Conservation (phyloP, 495 filamentous ascomycete genomes). For the Hyaloscypha bicolor region DNA sequence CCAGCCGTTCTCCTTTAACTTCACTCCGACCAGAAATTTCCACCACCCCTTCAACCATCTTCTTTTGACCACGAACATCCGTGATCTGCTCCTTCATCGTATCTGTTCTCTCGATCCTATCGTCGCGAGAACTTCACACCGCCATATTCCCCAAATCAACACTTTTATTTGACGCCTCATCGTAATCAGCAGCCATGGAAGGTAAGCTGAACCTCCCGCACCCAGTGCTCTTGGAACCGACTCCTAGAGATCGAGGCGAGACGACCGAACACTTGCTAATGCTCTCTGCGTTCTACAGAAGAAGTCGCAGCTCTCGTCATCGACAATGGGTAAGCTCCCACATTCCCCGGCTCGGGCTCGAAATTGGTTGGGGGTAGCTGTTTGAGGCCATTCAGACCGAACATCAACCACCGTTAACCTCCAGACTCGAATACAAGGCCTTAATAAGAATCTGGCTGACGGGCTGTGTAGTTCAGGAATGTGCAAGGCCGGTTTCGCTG, state of each 20-base stretch:
- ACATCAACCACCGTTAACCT: slow-evolving; percentile 10
- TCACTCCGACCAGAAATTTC: slow-evolving; percentile 27
- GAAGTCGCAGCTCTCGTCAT: slow-evolving; percentile 99
- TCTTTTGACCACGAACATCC: slow-evolving; percentile 30
- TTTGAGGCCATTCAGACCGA: slow-evolving; percentile 13
- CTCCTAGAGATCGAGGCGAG: background rate
- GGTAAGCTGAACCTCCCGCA: slow-evolving; percentile 57
- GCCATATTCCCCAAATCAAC: slow-evolving; percentile 33
- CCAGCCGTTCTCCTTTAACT: slow-evolving; percentile 24
- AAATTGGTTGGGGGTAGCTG: slow-evolving; percentile 29
- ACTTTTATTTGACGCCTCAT: slow-evolving; percentile 43
- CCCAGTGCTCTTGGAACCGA: slow-evolving; percentile 37
- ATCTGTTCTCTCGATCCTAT: slow-evolving; percentile 31
- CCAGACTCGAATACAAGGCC: slow-evolving; percentile 5
- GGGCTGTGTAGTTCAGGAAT: slow-evolving; percentile 85
- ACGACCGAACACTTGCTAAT: slow-evolving; percentile 51
- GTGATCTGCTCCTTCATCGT: slow-evolving; percentile 32
- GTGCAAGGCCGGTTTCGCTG: slow-evolving; percentile 99
- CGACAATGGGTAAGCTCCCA: slow-evolving; percentile 95
- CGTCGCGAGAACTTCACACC: slow-evolving; percentile 34
- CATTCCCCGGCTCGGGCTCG: slow-evolving; percentile 28
- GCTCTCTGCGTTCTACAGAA: slow-evolving; percentile 63
- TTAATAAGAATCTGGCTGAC: slow-evolving; percentile 46
- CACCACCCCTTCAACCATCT: slow-evolving; percentile 14
- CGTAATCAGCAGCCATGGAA: slow-evolving; percentile 69